These are phyloP conservation scores for Coccomyxa sp. DNA, from an alignment of 139 green algal genomes.

Conservation along the genomic window DNA sequence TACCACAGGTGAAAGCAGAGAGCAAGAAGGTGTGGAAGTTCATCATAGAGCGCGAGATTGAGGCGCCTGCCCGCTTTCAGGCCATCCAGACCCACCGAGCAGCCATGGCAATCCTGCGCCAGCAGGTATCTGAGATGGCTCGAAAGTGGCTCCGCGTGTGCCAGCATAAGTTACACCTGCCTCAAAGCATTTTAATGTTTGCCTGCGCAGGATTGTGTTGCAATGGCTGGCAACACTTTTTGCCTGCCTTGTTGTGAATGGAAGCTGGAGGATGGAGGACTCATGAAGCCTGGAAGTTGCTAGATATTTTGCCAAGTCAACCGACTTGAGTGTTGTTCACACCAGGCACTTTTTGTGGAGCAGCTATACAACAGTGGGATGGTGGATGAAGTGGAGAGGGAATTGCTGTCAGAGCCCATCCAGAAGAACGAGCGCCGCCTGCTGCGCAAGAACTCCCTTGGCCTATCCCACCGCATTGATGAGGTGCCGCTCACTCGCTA, in stretches of 20 bases:
- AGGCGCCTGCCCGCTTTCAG: constrained; percentile 72
- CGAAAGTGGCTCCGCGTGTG: constrained; percentile 36
- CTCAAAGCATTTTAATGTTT: not conserved
- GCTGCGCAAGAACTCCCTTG: constrained; percentile 37
- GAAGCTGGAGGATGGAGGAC: not conserved
- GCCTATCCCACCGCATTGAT: constrained; percentile 35
- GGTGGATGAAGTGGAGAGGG: constrained; percentile 59
- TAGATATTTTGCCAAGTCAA: not conserved
- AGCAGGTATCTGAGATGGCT: constrained; percentile 22
- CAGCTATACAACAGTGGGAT: constrained; percentile 57
- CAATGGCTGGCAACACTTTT: no score
- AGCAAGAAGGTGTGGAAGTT: constrained; percentile 56
- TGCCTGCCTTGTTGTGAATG: no score
- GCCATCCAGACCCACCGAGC: constrained; percentile 40
- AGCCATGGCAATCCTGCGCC: constrained; percentile 36
- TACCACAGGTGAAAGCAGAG: constrained; percentile 14
- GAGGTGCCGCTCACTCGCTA: constrained; percentile 8
- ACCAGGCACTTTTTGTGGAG: constrained; percentile 66
- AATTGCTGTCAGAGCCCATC: constrained; percentile 36
- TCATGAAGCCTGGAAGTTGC: not conserved
- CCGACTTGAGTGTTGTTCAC: not conserved
- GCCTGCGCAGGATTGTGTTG: no score
- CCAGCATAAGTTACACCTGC: constrained; percentile 11
- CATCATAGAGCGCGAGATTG: constrained; percentile 74
- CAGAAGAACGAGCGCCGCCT: constrained; percentile 18